Evolutionary conservation across 306 rosid genomes (phyloP), one percentile per base, ranked within the genome.

Genomic region (Pyrus betulifolia): DNA sequence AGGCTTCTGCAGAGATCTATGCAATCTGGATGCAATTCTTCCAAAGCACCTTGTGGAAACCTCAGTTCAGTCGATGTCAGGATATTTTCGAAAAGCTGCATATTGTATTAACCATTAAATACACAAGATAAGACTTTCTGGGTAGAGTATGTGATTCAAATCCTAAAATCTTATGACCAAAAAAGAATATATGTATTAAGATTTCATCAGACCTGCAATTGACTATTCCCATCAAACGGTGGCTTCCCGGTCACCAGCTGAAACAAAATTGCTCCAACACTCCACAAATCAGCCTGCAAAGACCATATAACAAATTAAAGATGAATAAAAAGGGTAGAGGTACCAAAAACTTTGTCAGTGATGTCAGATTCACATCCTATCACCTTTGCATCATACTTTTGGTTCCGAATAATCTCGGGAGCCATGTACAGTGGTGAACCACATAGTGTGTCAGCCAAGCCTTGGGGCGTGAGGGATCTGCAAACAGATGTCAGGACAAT

Each of bases 341-440:
- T 72, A 38, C 71, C 46, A 6, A 70, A n/a, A 74, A 77, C 54
- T 51, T 23, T 51, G 33, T 72, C 38, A 74, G 21, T 52, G 68
- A 73, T 72, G 35, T 58, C 51, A 74, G n/a, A 72, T 76, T 65
- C 75, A 82, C 63, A 62, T 67, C 64, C 62, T 74, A 70, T 86
- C 76, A 95, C 99, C 99, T 91, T 92, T 40, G 96, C 97, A 78
- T 92, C 97, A 79, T 96, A 96, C 84, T 85, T 89, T 69, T 81
- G 84, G 69, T 84, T 87, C 71, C 44, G 85, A 76, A 92, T 87
- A 72, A 96, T 96, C 86, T 96, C 99, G 3, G 99, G 99, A 78
- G 99, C 99, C 99, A 96, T 96, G 86, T 96, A 96, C 70, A 92
- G 86, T 25, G 99, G 99, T 71, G 99, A 92, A 83, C 99, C 99